phyloP scores from a whole-genome alignment of 352 stramenopile species.

The Globisporangium emineosum region DNA sequence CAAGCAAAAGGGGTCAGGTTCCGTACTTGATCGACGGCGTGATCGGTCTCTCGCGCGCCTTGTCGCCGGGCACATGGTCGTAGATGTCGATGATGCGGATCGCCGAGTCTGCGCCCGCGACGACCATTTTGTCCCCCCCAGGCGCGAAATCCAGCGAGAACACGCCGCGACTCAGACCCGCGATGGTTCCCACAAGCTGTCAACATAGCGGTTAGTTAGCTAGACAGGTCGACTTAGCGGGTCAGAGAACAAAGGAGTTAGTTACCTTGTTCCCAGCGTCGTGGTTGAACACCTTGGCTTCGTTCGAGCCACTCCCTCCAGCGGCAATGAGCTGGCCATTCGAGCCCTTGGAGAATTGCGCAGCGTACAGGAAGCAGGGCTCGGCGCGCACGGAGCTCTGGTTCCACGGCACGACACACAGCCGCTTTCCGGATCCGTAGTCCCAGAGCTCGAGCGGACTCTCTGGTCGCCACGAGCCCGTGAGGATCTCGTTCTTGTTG shows the following conservation, averaged over 20 bases:
- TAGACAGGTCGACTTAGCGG: background rate
- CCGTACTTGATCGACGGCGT: conserved; percentile 67
- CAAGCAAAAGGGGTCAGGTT: too few species aligned
- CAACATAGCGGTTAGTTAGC: background rate
- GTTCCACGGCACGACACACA: conserved; percentile 83
- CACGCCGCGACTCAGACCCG: conserved; percentile 74
- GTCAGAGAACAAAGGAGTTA: too few species aligned
- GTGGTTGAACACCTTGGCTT: conserved; percentile 90
- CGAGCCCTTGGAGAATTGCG: conserved; percentile 80
- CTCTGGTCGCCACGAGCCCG: conserved; percentile 89
- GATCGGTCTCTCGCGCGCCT: conserved; percentile 61
- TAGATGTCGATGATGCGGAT: conserved; percentile 91
- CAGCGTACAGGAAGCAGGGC: conserved; percentile 87
- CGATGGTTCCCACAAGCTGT: conserved; percentile 78
- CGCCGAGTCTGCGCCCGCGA: conserved; percentile 78
- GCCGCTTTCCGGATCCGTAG: conserved; percentile 74
- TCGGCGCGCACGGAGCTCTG: conserved; percentile 73
- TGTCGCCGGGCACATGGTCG: conserved; percentile 67
- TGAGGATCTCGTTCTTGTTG: conserved; percentile 72
- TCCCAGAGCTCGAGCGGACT: conserved; percentile 91
- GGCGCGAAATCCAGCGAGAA: conserved; percentile 86
- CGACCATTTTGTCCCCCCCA: conserved; percentile 75
- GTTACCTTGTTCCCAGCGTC: conserved; percentile 50
- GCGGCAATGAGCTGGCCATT: conserved; percentile 70
- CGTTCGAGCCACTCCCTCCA: conserved; percentile 87